A percentile compares a stretch with the other conserved stretches of the same genome.
phyloP scores from a whole-genome alignment of 805 yeast species.

The Candida coquimbonensis region DNA sequence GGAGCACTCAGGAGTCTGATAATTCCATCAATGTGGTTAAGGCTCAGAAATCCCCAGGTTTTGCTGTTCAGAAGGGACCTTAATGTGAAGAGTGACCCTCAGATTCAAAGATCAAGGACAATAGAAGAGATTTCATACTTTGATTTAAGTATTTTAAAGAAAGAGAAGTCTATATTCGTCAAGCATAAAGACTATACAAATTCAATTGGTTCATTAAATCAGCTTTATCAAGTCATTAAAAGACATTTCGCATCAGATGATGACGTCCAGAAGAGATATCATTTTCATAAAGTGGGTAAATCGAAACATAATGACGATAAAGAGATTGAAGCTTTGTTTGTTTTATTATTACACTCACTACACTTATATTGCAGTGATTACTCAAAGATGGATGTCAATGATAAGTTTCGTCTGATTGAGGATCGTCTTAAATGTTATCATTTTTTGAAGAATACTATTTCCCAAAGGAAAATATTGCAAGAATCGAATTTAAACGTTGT shows the following conservation, averaged over 20 bases:
- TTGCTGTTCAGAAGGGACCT: too few relatives aligned
- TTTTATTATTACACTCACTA: constrained; percentile 12
- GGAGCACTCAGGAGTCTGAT: neutral
- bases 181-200: neutral
- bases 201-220: neutral
- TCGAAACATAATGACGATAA: constrained; percentile 1
- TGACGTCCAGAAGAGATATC: too few relatives aligned
- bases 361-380: constrained; percentile 4
- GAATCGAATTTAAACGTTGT: neutral
- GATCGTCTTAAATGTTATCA: too few relatives aligned
- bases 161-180: neutral
- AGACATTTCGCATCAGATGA: neutral
- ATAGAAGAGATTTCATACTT: constrained; percentile 3
- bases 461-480: too few relatives aligned
- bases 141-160: constrained; percentile 1
- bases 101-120: neutral
- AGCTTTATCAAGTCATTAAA: neutral
- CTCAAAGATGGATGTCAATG: too few relatives aligned
- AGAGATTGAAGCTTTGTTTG: constrained; percentile 9
- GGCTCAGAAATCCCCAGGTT: too few relatives aligned
- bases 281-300: too few relatives aligned
- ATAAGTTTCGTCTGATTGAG: too few relatives aligned
- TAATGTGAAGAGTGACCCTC: neutral
- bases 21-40: too few relatives aligned
- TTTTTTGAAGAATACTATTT: too few relatives aligned